These are phyloP conservation scores for Phaeosphaeria sp. DNA, from an alignment of 2,329 filamentous ascomycete genomes.

Conservation along the genomic window DNA sequence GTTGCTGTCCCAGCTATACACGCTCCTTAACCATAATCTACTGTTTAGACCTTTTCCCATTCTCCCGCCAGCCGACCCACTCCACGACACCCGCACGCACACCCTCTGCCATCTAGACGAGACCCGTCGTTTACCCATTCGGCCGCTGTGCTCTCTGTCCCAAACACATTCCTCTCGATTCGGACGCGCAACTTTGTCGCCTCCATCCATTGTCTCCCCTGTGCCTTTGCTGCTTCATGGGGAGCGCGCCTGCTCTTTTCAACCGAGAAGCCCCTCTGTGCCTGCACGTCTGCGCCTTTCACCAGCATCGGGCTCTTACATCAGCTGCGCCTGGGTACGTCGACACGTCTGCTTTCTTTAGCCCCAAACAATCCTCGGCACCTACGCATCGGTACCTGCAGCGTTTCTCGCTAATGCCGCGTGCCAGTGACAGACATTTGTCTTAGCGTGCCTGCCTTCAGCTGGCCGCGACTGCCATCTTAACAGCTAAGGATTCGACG, in stretches of 20 bases:
- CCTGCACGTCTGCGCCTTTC: background rate
- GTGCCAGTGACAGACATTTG: conserved; percentile 18
- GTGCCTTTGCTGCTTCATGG: conserved; percentile 33
- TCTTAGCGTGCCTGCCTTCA: conserved; percentile 13
- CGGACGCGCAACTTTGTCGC: background rate
- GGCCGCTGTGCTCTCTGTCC: background rate
- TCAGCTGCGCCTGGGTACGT: conserved; percentile 6
- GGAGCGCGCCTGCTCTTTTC: conserved; percentile 26
- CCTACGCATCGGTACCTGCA: conserved; percentile 12
- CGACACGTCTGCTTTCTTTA: background rate
- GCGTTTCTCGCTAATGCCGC: conserved; percentile 21
- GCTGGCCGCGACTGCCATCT: conserved; percentile 15
- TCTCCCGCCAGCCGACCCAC: conserved; percentile 20
- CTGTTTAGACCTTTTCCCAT: conserved; percentile 20
- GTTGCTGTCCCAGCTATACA: conserved; percentile 21
- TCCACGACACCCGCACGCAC: conserved; percentile 7
- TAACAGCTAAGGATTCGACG: background rate
- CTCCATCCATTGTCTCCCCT: conserved; percentile 8
- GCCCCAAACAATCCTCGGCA: conserved; percentile 3
- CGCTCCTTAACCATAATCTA: conserved; percentile 32
- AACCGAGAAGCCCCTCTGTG: conserved; percentile 9
- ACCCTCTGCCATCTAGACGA: conserved; percentile 2
- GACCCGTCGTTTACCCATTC: conserved; percentile 1
- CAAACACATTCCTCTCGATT: conserved; percentile 8
- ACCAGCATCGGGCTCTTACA: background rate